Base-by-base conservation (phyloP, 116 monocot genomes). In the Iris pallida region DNA sequence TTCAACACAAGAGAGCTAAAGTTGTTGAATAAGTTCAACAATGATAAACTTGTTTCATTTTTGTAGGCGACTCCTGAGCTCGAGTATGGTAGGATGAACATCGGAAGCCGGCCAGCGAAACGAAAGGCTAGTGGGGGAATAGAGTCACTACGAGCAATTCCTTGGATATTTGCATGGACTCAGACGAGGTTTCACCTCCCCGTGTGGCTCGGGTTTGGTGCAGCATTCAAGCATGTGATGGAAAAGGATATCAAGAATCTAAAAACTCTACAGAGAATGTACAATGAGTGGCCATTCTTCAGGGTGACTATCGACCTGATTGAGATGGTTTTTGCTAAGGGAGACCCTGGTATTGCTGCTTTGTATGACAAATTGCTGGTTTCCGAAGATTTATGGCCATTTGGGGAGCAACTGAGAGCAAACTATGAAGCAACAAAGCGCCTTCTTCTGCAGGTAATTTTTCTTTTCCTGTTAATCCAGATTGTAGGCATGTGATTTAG, bases 281-380 rank as follows among this genome's bases (percentile, higher is more conserved):
- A 91, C 82, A 91, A 95, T 49, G 86, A 78, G 56, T 95, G 95
- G 95, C 91, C 95, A 13, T 95, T 95, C 59, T 95, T 91, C 59
- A 91, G 91, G 55, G 95, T 95, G 52, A 91, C 95, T 12, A 86
- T 95, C 44, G 95, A 95, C 76, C 74, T 95, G 69, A 76, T 95
- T 79, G 95, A 95, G 83, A 95, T 95, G 90, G 95, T 90, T 75
- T 95, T 95, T 48, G 91, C 91, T 0, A 95, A 95, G 76, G 95
- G 95, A 46, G 88, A 86, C 75, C 88, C 95, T 7, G 84, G 86
- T 0, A 93, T 91, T 54, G 88, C 95, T 55, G 83, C 83, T 60
- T 69, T 95, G 61, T 95, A 91, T 74, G 95, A 95, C 67, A 91
- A 86, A 62, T 57, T 95, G 62, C 68, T 95, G 18, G 95, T 91